Conservation (phyloP, 2,329 filamentous ascomycete genomes). For the Nothomitra cinnamomea region DNA sequence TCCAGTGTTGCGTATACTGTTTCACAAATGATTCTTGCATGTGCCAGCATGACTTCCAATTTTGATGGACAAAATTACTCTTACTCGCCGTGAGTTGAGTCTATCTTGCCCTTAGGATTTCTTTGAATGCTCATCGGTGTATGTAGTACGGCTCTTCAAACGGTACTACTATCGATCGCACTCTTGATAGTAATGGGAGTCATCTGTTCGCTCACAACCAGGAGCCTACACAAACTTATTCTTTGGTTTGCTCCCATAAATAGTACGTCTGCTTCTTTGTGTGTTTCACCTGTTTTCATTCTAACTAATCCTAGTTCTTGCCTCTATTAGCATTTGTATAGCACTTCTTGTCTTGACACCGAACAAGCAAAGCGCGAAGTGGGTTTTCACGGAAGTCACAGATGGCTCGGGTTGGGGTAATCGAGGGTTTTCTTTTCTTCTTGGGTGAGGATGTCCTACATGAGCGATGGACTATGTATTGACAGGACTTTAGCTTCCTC, state of each 20-base stretch:
- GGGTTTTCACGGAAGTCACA: slow-evolving; percentile 43
- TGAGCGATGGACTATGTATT: slow-evolving; percentile 18
- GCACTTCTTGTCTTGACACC: slow-evolving; percentile 40
- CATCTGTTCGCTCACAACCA: slow-evolving; percentile 46
- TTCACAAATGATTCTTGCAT: slow-evolving; percentile 45
- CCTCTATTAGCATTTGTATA: slow-evolving; percentile 42
- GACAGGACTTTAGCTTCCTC: slow-evolving; percentile 24
- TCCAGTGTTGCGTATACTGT: slow-evolving; percentile 46
- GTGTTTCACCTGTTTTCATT: background rate
- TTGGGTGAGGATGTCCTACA: slow-evolving; percentile 28
- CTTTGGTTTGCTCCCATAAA: slow-evolving; percentile 52
- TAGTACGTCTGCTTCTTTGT: slow-evolving; percentile 22
- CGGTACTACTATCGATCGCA: slow-evolving; percentile 38
- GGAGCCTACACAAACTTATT: slow-evolving; percentile 39
- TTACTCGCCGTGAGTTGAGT: slow-evolving; percentile 35
- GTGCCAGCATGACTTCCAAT: slow-evolving; percentile 41
- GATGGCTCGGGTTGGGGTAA: slow-evolving; percentile 47
- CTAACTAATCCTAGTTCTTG: slow-evolving; percentile 26
- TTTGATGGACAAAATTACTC: slow-evolving; percentile 32
- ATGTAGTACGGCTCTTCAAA: slow-evolving; percentile 36
- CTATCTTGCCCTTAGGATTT: background rate
- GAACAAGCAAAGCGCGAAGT: slow-evolving; percentile 38
- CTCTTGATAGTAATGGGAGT: slow-evolving; percentile 37
- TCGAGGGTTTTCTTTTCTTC: slow-evolving; percentile 42
- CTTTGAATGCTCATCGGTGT: background rate